phyloP scores from a whole-genome alignment of 192 early-diverging fungal species.

The Backusella psychrophila region DNA sequence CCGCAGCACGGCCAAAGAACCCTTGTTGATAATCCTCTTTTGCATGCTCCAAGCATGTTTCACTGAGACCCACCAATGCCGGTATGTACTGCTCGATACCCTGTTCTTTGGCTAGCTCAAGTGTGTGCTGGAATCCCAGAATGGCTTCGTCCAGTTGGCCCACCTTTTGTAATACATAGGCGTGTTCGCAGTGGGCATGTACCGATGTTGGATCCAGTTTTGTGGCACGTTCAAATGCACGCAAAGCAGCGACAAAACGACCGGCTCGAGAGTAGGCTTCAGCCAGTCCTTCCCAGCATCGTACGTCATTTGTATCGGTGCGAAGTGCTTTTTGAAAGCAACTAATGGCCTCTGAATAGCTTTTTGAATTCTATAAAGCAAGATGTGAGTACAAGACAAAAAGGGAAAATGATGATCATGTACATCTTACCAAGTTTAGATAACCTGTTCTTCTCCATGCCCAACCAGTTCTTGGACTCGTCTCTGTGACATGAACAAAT shows the following conservation, averaged over 20 bases:
- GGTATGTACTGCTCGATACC: constrained; percentile 43
- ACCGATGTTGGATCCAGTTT: constrained; percentile 61
- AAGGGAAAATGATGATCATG: neutral
- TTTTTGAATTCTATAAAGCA: constrained; percentile 28
- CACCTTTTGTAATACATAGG: constrained; percentile 50
- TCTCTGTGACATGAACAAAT: constrained; percentile 40
- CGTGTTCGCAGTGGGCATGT: constrained; percentile 44
- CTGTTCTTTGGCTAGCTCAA: constrained; percentile 34
- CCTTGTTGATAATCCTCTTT: constrained; percentile 58
- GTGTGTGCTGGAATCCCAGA: constrained; percentile 37
- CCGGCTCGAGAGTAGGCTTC: constrained; percentile 74
- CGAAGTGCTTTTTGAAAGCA: constrained; percentile 83
- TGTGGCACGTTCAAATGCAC: constrained; percentile 68
- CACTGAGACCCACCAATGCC: constrained; percentile 48
- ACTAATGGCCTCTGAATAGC: constrained; percentile 53
- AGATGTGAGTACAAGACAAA: neutral
- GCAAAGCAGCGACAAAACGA: constrained; percentile 69
- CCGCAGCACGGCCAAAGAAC: constrained; percentile 63
- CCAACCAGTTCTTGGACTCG: constrained; percentile 60
- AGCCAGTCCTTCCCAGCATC: constrained; percentile 77
- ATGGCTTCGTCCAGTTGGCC: constrained; percentile 53
- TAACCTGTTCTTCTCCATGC: constrained; percentile 82
- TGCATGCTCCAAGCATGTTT: constrained; percentile 46
- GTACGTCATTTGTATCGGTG: constrained; percentile 58
- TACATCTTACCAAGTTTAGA: constrained; percentile 45